Evolutionary conservation across 768 basidiomycete species (phyloP).

Genomic region (Ramaria sp.): DNA sequence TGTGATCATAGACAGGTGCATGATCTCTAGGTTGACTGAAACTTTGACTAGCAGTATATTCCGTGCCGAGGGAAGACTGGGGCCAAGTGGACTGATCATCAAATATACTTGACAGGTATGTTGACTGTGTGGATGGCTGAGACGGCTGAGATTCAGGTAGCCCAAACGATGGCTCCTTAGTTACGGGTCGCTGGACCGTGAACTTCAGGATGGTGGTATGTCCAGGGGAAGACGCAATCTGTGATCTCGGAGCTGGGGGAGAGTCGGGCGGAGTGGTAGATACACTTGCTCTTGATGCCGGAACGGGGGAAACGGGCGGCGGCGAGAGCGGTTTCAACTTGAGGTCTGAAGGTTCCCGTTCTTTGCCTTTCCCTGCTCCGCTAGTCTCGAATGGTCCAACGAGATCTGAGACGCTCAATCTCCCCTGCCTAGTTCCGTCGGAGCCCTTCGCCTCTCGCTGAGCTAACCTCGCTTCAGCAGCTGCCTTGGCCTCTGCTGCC

Average conservation of each 20-base stretch:
- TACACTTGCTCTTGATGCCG: constrained; percentile 1
- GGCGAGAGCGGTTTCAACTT: background rate
- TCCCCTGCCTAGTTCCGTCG: constrained; percentile 18
- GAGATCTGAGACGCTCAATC: constrained; percentile 55
- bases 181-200: constrained; percentile 15
- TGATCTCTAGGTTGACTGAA: constrained; percentile 3
- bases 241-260: constrained; percentile 28
- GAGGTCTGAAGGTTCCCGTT: background rate
- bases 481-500: constrained; percentile 56
- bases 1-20: background rate
- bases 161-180: constrained; percentile 16
- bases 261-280: constrained; percentile 48
- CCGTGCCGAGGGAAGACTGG: background rate
- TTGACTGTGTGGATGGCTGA: constrained; percentile 6
- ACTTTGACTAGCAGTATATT: background rate
- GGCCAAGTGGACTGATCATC: constrained; percentile 1
- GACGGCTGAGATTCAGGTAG: constrained; percentile 15
- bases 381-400: constrained; percentile 27
- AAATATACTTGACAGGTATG: constrained; percentile 8
- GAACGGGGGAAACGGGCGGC: constrained; percentile 15
- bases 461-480: constrained; percentile 60
- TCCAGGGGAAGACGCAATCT: constrained; percentile 26
- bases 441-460: constrained; percentile 35
- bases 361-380: constrained; percentile 21
- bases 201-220: constrained; percentile 33